Evolutionary conservation across 2,329 filamentous ascomycete species (phyloP).

Genomic region (Calonectria hongkongensis): DNA sequence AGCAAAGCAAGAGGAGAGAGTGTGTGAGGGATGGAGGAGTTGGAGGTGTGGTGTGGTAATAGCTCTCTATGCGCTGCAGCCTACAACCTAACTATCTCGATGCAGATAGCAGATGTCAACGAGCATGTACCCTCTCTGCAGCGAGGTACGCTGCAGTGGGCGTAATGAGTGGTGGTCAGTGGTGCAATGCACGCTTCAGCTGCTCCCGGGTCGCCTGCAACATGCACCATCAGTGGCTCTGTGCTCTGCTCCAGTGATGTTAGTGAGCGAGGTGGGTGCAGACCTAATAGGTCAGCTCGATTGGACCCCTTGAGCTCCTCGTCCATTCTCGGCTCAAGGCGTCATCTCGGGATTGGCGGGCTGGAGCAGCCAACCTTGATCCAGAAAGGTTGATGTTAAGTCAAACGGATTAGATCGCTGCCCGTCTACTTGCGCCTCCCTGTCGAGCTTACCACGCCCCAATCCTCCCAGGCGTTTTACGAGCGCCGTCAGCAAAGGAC

Average conservation of each 20-base stretch:
- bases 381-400: constrained; percentile 10
- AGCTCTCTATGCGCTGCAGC: constrained; percentile 16
- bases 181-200: constrained; percentile 25
- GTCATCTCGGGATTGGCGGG: constrained; percentile 32
- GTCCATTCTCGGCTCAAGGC: constrained; percentile 31
- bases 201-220: constrained; percentile 9
- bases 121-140: constrained; percentile 11
- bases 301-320: constrained; percentile 14
- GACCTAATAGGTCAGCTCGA: constrained; percentile 13
- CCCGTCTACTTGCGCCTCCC: constrained; percentile 3
- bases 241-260: constrained; percentile 28
- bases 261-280: constrained; percentile 11
- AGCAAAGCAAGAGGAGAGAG: constrained; percentile 1
- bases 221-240: constrained; percentile 21
- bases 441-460: not conserved
- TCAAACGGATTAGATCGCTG: constrained; percentile 9
- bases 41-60: constrained; percentile 21
- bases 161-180: constrained; percentile 26
- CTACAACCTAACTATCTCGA: constrained; percentile 9
- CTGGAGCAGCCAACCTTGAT: constrained; percentile 30
- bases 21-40: constrained; percentile 14
- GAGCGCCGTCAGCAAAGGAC: not conserved
- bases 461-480: not conserved
- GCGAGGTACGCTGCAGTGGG: constrained; percentile 2
- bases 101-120: constrained; percentile 15